Base-by-base conservation (phyloP, 495 filamentous ascomycete species). In the Cryomyces minteri region DNA sequence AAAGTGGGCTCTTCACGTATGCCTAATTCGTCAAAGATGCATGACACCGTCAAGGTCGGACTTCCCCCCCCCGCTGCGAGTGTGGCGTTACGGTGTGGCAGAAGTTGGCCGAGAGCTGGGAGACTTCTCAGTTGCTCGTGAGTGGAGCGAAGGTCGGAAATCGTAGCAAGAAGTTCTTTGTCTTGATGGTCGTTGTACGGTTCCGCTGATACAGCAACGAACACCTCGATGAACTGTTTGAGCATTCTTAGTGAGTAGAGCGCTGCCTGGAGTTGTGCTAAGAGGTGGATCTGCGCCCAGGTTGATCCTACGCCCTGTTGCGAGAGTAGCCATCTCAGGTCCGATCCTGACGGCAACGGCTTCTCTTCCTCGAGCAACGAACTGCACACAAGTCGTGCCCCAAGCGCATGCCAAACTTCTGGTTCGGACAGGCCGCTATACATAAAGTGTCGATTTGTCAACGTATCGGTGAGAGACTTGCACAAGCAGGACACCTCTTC, bases 181-280 rank as follows among this genome's bases (percentile, higher is more conserved):
- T 25, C 18, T 25, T 25, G 18, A 25, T 25, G 18, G 18, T 25
- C 18, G 18, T 25, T 25, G 18, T 25, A 25, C 18, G 18, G 18
- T 25, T 25, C 18, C 18, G 18, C 2, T 25, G 18, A 25, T 25
- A 25, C 18, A 25, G 18, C 18, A 25, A 25, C 1, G 34, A 45
- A 45, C 4, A 69, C 51, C 4, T 56, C 48, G 6, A 77, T 43
- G 1, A 77, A 54, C 48, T 85, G 79, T 32, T 66, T 64, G 3
- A 77, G 52, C 47, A 84, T 77, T 30, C 80, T 68, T 0, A 86
- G 51, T 0, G 80, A 82, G 51, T 84, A 85, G 5, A 71, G 60
- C 4, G 68, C 69, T 4, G 73, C 73, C 31, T 82, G 73, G 0
- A 74, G 56, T 48, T 82, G 75, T 5, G 77, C 79, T 9, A 66